A percentile compares a stretch with the other conserved stretches of the same genome.
Evolutionary conservation across 371 early-diverging fungal genomes (phyloP).

Genomic region (Mucor velutinosus): DNA sequence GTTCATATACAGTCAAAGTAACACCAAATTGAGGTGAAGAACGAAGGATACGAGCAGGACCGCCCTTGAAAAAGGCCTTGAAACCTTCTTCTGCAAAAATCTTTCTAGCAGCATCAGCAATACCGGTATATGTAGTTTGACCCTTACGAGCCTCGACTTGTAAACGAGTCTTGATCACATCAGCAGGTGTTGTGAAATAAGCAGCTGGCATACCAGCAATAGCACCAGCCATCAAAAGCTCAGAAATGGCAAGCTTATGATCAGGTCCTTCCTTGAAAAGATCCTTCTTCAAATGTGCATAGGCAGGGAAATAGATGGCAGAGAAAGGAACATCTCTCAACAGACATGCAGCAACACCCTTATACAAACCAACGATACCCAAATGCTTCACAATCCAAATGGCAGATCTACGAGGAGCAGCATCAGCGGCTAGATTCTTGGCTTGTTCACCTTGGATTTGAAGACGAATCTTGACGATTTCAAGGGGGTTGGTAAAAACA

Average conservation of each 20-base stretch:
- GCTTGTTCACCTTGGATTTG: constrained; percentile 86
- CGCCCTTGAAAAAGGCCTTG: constrained; percentile 96
- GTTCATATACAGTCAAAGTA: constrained; percentile 92
- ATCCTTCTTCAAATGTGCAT: constrained; percentile 90
- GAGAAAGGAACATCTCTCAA: constrained; percentile 97
- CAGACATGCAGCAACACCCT: constrained; percentile 92
- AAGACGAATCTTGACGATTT: constrained; percentile 98
- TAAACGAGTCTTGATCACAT: constrained; percentile 97
- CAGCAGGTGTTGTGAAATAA: constrained; percentile 96
- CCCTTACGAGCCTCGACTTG: constrained; percentile 93
- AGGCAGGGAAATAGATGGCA: constrained; percentile 95
- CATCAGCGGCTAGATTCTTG: constrained; percentile 43
- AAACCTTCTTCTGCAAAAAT: constrained; percentile 93
- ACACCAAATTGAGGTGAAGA: constrained; percentile 97
- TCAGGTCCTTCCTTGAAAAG: constrained; percentile 82
- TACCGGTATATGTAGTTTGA: constrained; percentile 86
- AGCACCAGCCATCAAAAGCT: constrained; percentile 90
- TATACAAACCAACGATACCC: constrained; percentile 94
- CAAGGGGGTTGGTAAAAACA: constrained; percentile 93
- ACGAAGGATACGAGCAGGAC: constrained; percentile 80
- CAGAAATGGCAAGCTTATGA: constrained; percentile 72
- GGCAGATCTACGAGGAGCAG: constrained; percentile 74
- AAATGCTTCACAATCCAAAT: constrained; percentile 89
- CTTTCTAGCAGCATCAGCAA: constrained; percentile 84
- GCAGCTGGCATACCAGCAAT: constrained; percentile 98